Evolutionary conservation across 495 filamentous ascomycete genomes (phyloP).

Genomic region (Tricharina praecox): DNA sequence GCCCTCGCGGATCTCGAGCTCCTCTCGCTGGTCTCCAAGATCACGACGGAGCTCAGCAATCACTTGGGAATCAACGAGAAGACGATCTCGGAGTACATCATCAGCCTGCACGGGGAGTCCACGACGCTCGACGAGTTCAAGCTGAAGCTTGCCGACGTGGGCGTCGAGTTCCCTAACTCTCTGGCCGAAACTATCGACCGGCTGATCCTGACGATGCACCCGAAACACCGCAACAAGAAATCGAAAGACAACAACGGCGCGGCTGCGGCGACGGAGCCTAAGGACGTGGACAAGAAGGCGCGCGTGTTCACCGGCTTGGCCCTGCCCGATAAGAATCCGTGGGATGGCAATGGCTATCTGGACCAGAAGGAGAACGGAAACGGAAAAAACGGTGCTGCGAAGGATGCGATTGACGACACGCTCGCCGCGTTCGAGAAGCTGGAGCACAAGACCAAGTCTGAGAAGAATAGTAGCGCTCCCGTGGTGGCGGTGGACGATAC

Average conservation of each 20-base stretch:
- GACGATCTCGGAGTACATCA: conserved; percentile 87
- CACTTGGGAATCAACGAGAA: conserved; percentile 86
- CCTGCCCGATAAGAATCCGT: conserved; percentile 58
- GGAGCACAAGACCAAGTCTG: conserved; percentile 44
- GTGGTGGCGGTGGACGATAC: conserved; percentile 12
- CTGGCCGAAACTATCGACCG: conserved; percentile 83
- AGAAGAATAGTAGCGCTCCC: conserved; percentile 13
- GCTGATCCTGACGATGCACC: conserved; percentile 75
- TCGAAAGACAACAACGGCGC: conserved; percentile 29
- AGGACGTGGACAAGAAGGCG: conserved; percentile 45
- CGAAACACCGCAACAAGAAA: conserved; percentile 38
- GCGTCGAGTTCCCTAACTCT: conserved; percentile 75
- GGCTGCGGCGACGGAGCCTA: conserved; percentile 28
- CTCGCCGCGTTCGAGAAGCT: conserved; percentile 78
- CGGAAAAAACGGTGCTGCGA: too few relatives aligned
- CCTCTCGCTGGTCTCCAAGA: conserved; percentile 82
- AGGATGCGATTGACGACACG: conserved; percentile 75
- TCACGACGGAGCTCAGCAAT: conserved; percentile 86
- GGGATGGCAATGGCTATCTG: conserved; percentile 35
- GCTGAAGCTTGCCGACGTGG: conserved; percentile 51
- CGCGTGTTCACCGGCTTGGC: conserved; percentile 78
- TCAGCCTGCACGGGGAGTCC: conserved; percentile 72
- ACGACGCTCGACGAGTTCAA: conserved; percentile 43
- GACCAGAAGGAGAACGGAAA: conserved; percentile 23
- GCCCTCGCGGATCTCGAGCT: conserved; percentile 85